Conservation (phyloP, 345 rosid genomes). For the Viola odorata region DNA sequence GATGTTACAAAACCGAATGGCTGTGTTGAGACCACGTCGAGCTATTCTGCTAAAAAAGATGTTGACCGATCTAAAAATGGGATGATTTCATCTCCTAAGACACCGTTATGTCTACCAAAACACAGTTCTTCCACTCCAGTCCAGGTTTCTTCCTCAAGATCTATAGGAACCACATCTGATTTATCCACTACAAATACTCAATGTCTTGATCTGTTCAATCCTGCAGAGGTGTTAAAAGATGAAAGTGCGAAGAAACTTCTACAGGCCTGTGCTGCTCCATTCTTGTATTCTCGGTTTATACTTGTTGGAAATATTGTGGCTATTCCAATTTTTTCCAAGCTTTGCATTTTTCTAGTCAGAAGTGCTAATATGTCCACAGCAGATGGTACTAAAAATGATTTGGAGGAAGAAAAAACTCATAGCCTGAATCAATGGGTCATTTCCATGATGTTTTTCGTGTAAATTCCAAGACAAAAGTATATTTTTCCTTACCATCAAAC, state of each 20-base stretch:
- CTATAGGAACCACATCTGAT: conserved; percentile 31
- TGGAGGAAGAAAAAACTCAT: conserved; percentile 18
- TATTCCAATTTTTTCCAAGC: conserved; percentile 50
- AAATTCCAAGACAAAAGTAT: conserved; percentile 50
- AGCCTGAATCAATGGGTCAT: conserved; percentile 13
- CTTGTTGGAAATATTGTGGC: conserved; percentile 68
- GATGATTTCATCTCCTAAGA: conserved; percentile 44
- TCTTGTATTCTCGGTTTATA: conserved; percentile 53
- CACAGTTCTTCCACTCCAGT: conserved; percentile 26
- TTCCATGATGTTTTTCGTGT: conserved; percentile 39
- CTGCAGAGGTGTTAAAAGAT: conserved; percentile 51
- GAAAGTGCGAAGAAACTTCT: conserved; percentile 57
- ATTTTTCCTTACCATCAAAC: conserved; percentile 31
- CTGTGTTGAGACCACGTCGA: conserved; percentile 16
- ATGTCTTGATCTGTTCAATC: conserved; percentile 36
- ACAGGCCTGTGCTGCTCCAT: conserved; percentile 55
- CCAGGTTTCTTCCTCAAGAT: conserved; percentile 32
- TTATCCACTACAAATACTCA: conserved; percentile 11
- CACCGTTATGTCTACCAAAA: conserved; percentile 42
- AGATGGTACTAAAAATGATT: conserved; percentile 16
- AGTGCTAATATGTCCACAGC: conserved; percentile 21
- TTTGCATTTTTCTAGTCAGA: conserved; percentile 45
- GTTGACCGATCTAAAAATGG: conserved; percentile 34
- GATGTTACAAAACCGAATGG: conserved; percentile 20
- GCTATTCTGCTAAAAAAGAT: conserved; percentile 32